phyloP scores from a whole-genome alignment of 2,329 filamentous ascomycete species.

The Neospermospora avenae region DNA sequence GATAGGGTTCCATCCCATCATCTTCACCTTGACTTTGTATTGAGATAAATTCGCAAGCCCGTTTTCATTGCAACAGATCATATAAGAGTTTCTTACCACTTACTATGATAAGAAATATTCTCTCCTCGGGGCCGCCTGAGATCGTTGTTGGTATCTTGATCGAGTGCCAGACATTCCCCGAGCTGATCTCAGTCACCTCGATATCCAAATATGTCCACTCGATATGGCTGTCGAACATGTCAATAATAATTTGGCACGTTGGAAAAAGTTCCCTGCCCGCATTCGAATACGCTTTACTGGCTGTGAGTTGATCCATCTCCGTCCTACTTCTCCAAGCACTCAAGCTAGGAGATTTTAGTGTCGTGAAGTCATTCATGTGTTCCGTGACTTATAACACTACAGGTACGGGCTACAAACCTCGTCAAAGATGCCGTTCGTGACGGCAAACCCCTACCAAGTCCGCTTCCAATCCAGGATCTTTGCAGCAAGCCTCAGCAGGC shows the following conservation, averaged over 20 bases:
- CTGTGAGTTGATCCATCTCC: neutral
- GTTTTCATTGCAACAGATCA: neutral
- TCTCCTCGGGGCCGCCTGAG: neutral
- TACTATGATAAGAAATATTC: neutral
- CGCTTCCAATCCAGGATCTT: neutral
- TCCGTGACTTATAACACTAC: neutral
- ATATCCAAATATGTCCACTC: neutral
- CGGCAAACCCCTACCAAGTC: neutral
- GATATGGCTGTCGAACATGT: slow-evolving; percentile 1
- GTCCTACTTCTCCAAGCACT: neutral
- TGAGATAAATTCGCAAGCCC: neutral
- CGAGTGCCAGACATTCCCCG: neutral
- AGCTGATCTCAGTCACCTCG: neutral
- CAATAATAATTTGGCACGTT: neutral
- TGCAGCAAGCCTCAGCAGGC: neutral
- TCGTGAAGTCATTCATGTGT: neutral
- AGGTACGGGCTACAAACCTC: slow-evolving; percentile 1
- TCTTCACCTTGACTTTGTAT: neutral
- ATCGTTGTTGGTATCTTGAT: neutral
- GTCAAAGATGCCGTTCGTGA: neutral
- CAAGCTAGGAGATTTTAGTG: neutral
- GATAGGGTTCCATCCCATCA: neutral
- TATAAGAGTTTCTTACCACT: neutral
- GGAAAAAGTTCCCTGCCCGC: neutral
- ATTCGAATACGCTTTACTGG: neutral